Percentiles rank a stretch among this genome's conserved stretches.
Evolutionary conservation across 2,329 filamentous ascomycete genomes (phyloP).

Genomic region (Xylariaceae sp.): DNA sequence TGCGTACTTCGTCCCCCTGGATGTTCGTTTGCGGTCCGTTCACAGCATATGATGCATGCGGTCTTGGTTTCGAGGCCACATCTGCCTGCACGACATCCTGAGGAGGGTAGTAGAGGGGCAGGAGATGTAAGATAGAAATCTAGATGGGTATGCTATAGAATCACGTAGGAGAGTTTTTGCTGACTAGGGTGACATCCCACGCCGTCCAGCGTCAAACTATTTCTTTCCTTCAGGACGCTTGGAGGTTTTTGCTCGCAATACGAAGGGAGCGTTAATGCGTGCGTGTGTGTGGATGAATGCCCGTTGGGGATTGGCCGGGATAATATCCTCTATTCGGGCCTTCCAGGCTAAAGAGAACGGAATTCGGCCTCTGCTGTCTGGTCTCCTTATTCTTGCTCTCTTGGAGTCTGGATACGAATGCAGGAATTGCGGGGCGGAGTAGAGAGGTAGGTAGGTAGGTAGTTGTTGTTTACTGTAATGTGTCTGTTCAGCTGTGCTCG

Average conservation of each 20-base stretch:
- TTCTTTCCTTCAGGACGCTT: too few relatives aligned
- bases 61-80: too few relatives aligned
- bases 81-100: too few relatives aligned
- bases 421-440: constrained; percentile 12
- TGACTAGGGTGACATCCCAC: too few relatives aligned
- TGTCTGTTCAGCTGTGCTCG: background rate
- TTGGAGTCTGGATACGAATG: background rate
- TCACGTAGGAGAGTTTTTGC: too few relatives aligned
- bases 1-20: too few relatives aligned
- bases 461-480: background rate
- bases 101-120: too few relatives aligned
- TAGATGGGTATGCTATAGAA: too few relatives aligned
- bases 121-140: too few relatives aligned
- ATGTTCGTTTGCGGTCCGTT: too few relatives aligned
- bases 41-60: background rate
- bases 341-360: constrained; percentile 40
- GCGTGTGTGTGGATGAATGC: constrained; percentile 24
- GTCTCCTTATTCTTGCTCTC: background rate
- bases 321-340: constrained; percentile 37
- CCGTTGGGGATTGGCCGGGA: constrained; percentile 34
- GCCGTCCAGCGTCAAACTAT: too few relatives aligned
- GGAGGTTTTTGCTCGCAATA: background rate
- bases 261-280: constrained; percentile 1
- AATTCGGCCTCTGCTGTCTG: constrained; percentile 5
- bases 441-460: background rate